Evolutionary conservation across 495 filamentous ascomycete species (phyloP).

Genomic region (Hyaloscypha finlandica): DNA sequence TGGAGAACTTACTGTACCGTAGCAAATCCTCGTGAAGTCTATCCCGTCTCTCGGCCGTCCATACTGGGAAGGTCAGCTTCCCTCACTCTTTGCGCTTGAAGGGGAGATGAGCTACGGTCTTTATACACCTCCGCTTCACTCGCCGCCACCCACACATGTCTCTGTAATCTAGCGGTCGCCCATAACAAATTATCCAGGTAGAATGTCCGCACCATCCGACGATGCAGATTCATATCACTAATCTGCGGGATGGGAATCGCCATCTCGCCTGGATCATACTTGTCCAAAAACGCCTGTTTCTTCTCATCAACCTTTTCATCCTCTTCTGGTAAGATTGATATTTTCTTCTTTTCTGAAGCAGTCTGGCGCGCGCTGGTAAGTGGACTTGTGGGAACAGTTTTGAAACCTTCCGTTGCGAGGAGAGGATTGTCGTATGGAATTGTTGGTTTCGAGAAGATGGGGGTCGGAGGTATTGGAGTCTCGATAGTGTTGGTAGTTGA

Average conservation of each 20-base stretch:
- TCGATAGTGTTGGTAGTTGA: neutral
- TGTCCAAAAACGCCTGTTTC: conserved; percentile 5
- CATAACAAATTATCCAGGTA: conserved; percentile 25
- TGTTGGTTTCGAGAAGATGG: neutral
- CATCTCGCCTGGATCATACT: conserved; percentile 10
- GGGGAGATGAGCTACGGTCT: conserved; percentile 11
- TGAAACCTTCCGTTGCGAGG: neutral
- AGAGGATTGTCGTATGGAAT: neutral
- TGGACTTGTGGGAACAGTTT: neutral
- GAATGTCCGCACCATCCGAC: conserved; percentile 16
- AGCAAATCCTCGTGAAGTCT: conserved; percentile 18
- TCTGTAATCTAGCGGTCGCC: conserved; percentile 20
- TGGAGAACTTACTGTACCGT: conserved; percentile 20
- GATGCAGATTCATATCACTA: conserved; percentile 8
- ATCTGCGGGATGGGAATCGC: neutral
- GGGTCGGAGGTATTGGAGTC: neutral
- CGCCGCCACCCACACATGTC: conserved; percentile 20
- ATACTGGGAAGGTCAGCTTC: neutral
- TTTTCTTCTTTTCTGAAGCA: neutral
- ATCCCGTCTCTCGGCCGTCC: conserved; percentile 15
- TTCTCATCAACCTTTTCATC: neutral
- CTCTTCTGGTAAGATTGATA: neutral
- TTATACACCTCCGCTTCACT: conserved; percentile 19
- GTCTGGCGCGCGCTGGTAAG: neutral
- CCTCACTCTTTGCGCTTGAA: neutral